These are phyloP conservation scores for Beauveria sp. DNA, from an alignment of 2,329 filamentous ascomycete species.

Conservation along the genomic window DNA sequence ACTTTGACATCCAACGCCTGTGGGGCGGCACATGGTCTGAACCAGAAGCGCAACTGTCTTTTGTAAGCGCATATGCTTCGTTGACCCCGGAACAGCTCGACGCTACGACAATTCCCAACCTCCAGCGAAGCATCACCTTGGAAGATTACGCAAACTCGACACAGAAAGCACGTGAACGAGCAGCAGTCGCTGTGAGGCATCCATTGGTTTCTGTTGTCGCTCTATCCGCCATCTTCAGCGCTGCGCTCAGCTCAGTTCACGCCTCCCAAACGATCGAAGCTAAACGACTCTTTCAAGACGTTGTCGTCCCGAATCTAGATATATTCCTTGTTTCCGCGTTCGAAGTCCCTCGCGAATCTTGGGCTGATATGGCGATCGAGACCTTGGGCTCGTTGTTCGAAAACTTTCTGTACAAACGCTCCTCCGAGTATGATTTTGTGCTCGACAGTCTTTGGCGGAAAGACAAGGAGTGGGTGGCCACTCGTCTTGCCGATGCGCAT, in stretches of 20 bases:
- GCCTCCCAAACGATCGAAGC: conserved; percentile 57
- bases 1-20: conserved; percentile 75
- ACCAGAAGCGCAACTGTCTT: conserved; percentile 84
- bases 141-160: conserved; percentile 46
- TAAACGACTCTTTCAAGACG: conserved; percentile 57
- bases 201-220: conserved; percentile 85
- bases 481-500: conserved; percentile 74
- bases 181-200: conserved; percentile 63
- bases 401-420: conserved; percentile 72
- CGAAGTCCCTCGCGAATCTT: conserved; percentile 64
- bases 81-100: conserved; percentile 70
- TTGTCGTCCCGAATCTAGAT: conserved; percentile 65
- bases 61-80: conserved; percentile 79
- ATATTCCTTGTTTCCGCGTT: conserved; percentile 74
- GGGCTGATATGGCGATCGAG: conserved; percentile 66
- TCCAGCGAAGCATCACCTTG: conserved; percentile 68
- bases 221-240: conserved; percentile 60
- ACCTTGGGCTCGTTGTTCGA: conserved; percentile 72
- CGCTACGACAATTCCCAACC: conserved; percentile 72
- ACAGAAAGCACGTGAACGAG: conserved; percentile 43
- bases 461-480: conserved; percentile 78
- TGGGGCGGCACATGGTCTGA: conserved; percentile 91
- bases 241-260: conserved; percentile 53
- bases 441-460: conserved; percentile 88
- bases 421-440: conserved; percentile 77